Percentiles rank a stretch among this genome's conserved stretches.
Evolutionary conservation across 2,329 filamentous ascomycete species (phyloP).

Genomic region (Lachnellula cervina): DNA sequence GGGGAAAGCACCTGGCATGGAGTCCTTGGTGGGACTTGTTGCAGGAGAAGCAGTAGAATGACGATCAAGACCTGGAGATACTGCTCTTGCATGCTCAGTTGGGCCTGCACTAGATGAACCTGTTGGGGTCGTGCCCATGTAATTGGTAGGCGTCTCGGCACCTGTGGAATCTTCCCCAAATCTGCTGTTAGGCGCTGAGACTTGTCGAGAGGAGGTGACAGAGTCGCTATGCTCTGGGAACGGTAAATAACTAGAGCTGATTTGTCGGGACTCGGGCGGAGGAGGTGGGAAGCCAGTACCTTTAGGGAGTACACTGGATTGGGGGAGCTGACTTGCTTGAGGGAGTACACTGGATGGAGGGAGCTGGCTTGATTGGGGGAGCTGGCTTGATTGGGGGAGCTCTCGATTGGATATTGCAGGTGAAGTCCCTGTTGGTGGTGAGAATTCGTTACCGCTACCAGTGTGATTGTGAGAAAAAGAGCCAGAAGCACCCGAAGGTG

Average conservation of each 20-base stretch:
- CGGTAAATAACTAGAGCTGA: constrained; percentile 71
- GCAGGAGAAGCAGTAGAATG: constrained; percentile 28
- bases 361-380: constrained; percentile 31
- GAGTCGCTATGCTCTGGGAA: constrained; percentile 63
- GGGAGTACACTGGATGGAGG: constrained; percentile 38
- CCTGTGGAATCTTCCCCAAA: constrained; percentile 45
- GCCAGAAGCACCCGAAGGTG: constrained; percentile 19
- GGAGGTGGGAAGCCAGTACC: constrained; percentile 46
- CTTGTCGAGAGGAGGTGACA: constrained; percentile 71
- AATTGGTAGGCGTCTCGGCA: constrained; percentile 35
- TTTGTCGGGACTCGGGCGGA: constrained; percentile 69
- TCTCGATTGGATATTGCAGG: constrained; percentile 59
- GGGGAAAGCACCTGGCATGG: constrained; percentile 50
- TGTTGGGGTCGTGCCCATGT: constrained; percentile 29
- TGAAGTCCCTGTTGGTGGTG: constrained; percentile 43
- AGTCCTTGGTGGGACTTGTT: constrained; percentile 31
- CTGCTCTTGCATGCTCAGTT: constrained; percentile 21
- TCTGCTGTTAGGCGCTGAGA: constrained; percentile 66
- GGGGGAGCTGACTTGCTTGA: constrained; percentile 35
- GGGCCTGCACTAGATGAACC: constrained; percentile 28
- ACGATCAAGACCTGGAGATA: constrained; percentile 29
- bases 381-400: constrained; percentile 46
- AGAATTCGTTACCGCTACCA: constrained; percentile 23
- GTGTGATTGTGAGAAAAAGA: constrained; percentile 24
- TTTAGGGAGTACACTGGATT: constrained; percentile 24